Base-by-base conservation (phyloP, 768 basidiomycete genomes). In the Rhodotorula sphaerocarpa region DNA sequence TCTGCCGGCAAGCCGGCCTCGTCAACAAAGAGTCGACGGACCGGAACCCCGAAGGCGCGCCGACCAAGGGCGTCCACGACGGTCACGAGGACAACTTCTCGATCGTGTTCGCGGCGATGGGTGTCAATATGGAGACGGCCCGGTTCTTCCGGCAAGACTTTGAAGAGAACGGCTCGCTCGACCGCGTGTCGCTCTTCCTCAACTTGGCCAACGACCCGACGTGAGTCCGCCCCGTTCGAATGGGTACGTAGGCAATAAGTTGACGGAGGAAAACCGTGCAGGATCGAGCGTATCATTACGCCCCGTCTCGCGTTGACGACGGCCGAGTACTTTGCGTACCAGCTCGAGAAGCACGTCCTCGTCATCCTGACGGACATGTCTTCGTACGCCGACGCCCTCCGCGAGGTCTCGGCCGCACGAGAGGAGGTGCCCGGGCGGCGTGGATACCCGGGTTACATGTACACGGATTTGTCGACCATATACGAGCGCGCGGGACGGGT, bases 21-120 rank as follows among this genome's bases (percentile, higher is more conserved):
- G 95, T 99, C 73, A 91, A 90, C 78, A 81, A 91, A 50, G 30
- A 55, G 47, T 91, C 93, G 12, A 88, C 87, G 48, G 96, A 95
- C 75, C 90, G 88, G 71, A 92, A 91, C 34, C 90, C 90, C 70
- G 92, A 97, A 73, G 91, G 88, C 59, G 71, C 70, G 30, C 93
- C 95, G 11, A 90, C 88, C 50, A 97, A 97, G 77, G 90, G 88
- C 72, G 91, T 93, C 21, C 92, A 92, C 73, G 95, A 99, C 74
- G 93, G 91, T 59, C 93, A 97, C 77, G 93, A 95, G 80, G 93
- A 99, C 79, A 99, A 99, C 78, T 99, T 99, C 82, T 93, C 90
- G 51, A 92, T 99, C 73, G 95, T 97, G 51, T 99, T 97, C 75
- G 95, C 92, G 59, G 95, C 95, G 44, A 97, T 99, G 95, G 95